These are phyloP conservation scores for Nitzschia sp. DNA, from an alignment of 108 stramenopile species.

Conservation along the genomic window DNA sequence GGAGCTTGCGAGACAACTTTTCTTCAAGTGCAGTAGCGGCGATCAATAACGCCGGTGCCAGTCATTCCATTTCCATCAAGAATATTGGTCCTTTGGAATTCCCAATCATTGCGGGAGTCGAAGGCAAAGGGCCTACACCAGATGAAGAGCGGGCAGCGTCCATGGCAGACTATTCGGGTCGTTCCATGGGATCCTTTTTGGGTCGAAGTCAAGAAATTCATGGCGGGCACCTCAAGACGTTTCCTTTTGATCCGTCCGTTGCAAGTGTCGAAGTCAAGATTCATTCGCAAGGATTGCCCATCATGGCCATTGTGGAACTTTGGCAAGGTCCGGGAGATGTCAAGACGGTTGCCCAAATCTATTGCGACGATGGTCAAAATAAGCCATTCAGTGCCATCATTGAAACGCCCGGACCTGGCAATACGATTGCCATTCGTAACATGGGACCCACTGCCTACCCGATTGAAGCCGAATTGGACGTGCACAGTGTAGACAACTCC, in stretches of 20 bases:
- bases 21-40: neutral
- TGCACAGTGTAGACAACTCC: constrained; percentile 8
- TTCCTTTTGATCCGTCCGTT: constrained; percentile 17
- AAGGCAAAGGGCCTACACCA: neutral
- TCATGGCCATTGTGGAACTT: constrained; percentile 61
- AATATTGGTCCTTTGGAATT: constrained; percentile 71
- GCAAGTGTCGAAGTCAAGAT: constrained; percentile 49
- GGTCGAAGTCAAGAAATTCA: constrained; percentile 4
- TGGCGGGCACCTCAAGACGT: constrained; percentile 13
- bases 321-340: constrained; percentile 69
- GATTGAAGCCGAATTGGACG: constrained; percentile 52
- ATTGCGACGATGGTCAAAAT: constrained; percentile 59
- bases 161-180: neutral
- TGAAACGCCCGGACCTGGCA: constrained; percentile 63
- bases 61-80: constrained; percentile 51
- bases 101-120: constrained; percentile 67
- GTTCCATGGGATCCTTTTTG: neutral
- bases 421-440: constrained; percentile 64
- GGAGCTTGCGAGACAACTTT: neutral
- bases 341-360: constrained; percentile 68
- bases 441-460: constrained; percentile 67
- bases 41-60: neutral
- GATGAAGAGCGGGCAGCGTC: neutral
- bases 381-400: constrained; percentile 63
- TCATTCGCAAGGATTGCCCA: constrained; percentile 58